Conservation (phyloP, 1,284 basidiomycete species). For the Marasmius tenuissimus region DNA sequence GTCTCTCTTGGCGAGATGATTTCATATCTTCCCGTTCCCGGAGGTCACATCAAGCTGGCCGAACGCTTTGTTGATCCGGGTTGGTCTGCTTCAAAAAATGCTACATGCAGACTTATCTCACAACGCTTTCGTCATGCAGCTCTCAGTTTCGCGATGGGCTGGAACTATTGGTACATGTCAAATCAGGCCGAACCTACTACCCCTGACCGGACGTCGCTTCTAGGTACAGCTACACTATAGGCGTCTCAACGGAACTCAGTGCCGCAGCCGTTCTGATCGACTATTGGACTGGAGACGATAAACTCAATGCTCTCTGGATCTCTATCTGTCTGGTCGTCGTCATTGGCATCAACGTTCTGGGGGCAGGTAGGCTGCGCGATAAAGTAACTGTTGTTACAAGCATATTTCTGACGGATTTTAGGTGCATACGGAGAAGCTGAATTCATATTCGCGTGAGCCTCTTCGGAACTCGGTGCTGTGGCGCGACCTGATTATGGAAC, state of each 20-base stretch:
- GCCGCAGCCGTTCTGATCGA: conserved; percentile 77
- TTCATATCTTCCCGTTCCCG: conserved; percentile 67
- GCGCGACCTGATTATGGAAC: not conserved
- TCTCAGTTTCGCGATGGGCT: conserved; percentile 81
- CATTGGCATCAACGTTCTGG: conserved; percentile 74
- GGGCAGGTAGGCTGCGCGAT: conserved; percentile 49
- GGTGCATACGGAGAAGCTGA: conserved; percentile 73
- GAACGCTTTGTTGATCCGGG: conserved; percentile 16
- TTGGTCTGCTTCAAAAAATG: not conserved
- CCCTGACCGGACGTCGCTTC: no score
- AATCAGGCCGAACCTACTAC: not conserved
- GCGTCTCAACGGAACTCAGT: conserved; percentile 78
- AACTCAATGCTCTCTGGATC: conserved; percentile 76
- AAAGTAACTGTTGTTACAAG: not conserved
- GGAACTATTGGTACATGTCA: conserved; percentile 68
- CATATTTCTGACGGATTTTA: conserved; percentile 17
- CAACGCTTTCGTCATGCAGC: conserved; percentile 37
- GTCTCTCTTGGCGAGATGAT: conserved; percentile 62
- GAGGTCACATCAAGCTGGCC: conserved; percentile 79
- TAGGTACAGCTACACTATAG: conserved; percentile 64
- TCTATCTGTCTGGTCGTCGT: conserved; percentile 68
- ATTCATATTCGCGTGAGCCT: conserved; percentile 62
- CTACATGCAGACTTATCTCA: not conserved
- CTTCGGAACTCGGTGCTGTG: not conserved
- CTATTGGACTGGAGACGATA: conserved; percentile 52